A percentile compares a stretch with the other conserved stretches of the same genome.
Evolutionary conservation across 306 rosid genomes (phyloP).

Genomic region (Lotus japonicus): DNA sequence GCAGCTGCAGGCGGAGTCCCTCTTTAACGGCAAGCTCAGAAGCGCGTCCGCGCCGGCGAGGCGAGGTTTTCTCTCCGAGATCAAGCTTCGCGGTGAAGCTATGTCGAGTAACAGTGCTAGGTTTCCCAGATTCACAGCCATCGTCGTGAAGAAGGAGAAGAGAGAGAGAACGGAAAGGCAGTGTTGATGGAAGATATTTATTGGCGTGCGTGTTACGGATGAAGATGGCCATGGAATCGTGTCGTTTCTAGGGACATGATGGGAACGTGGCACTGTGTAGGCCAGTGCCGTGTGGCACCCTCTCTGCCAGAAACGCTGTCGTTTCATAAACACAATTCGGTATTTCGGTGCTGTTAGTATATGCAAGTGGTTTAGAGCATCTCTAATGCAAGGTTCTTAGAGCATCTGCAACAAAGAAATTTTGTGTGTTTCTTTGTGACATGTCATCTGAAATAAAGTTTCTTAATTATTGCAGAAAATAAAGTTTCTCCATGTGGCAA

Average conservation of each 20-base stretch:
- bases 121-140: slow-evolving; percentile 73
- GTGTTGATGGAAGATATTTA: slow-evolving; percentile 32
- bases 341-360: too few species aligned
- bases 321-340: slow-evolving; percentile 7
- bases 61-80: slow-evolving; percentile 51
- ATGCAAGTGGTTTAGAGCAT: too few species aligned
- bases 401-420: too few species aligned
- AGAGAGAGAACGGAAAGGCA: neutral
- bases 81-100: slow-evolving; percentile 37
- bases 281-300: slow-evolving; percentile 38
- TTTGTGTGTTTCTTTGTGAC: too few species aligned
- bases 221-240: slow-evolving; percentile 9
- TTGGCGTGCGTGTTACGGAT: slow-evolving; percentile 2
- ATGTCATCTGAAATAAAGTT: too few species aligned
- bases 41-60: slow-evolving; percentile 45
- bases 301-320: slow-evolving; percentile 22
- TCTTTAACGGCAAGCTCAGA: slow-evolving; percentile 48
- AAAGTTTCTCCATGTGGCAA: too few species aligned
- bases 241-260: neutral
- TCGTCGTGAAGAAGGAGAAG: slow-evolving; percentile 7
- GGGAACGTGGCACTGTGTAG: slow-evolving; percentile 26
- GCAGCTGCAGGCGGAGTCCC: slow-evolving; percentile 28
- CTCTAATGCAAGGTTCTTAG: too few species aligned
- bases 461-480: too few species aligned
- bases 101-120: slow-evolving; percentile 61